Percentiles rank a stretch among this genome's conserved stretches.
Conservation (phyloP, 179 eudicot species). For the Pouteria campechiana region DNA sequence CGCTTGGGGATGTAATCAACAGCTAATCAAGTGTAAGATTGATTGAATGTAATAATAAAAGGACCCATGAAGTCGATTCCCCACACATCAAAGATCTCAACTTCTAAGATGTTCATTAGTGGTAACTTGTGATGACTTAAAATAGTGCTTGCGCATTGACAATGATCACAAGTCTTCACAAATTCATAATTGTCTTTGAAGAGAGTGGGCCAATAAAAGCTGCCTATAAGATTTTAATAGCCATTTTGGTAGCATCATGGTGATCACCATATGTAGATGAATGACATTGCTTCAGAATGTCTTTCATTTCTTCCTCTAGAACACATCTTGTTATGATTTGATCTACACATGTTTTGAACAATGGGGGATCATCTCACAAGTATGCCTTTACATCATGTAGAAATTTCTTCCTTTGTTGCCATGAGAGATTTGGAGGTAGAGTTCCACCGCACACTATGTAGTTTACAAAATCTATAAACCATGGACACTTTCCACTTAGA, state of each 20-base stretch:
- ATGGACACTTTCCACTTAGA: no score
- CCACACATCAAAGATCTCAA: conserved; percentile 1
- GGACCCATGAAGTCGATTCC: conserved; percentile 7
- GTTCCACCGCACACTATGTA: no score
- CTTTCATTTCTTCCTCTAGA: background rate
- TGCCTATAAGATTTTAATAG: background rate
- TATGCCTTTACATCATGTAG: conserved; percentile 4
- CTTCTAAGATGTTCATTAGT: background rate
- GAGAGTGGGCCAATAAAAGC: conserved; percentile 3
- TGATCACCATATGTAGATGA: background rate
- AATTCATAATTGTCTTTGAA: background rate
- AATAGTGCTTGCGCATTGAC: no score
- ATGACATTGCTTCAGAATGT: background rate
- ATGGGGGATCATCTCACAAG: conserved; percentile 9
- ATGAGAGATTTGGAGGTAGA: no score
- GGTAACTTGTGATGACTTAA: no score
- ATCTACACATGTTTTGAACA: background rate
- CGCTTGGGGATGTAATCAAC: conserved; percentile 2
- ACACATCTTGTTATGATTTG: conserved; percentile 2
- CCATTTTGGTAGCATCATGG: background rate
- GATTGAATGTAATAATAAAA: background rate
- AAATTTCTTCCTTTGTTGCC: conserved; percentile 11
- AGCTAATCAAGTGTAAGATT: background rate
- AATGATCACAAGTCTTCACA: background rate
- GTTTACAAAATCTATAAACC: no score